Conservation (phyloP, 208 protist species). For the Tetramitus jugosus region DNA sequence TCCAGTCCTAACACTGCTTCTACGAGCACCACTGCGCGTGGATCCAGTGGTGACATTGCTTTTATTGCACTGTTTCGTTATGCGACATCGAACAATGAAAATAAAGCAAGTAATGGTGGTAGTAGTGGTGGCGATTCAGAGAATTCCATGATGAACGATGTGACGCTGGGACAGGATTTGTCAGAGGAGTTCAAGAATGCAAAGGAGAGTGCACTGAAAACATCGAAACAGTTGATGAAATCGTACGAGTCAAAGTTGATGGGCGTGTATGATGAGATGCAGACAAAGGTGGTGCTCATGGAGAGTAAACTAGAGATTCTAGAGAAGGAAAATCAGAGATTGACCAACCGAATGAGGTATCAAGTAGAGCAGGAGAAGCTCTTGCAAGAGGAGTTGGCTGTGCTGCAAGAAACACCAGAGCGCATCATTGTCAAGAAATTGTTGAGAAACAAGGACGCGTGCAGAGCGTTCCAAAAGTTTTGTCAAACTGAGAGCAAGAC, state of each 20-base stretch:
- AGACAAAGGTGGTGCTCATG: background rate
- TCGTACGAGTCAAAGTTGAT: background rate
- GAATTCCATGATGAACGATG: background rate
- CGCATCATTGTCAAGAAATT: background rate
- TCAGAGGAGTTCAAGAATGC: background rate
- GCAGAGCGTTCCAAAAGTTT: background rate
- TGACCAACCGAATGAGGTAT: background rate
- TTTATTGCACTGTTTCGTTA: too few relatives aligned
- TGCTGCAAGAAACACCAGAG: background rate
- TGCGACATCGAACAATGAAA: too few relatives aligned
- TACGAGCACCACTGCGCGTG: too few relatives aligned
- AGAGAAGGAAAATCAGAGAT: background rate
- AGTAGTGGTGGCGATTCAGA: background rate
- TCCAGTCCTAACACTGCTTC: too few relatives aligned
- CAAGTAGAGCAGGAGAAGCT: background rate
- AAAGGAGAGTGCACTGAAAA: background rate
- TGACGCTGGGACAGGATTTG: background rate
- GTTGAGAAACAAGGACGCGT: background rate
- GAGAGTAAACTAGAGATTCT: background rate
- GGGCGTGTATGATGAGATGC: background rate
- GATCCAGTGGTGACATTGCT: too few relatives aligned
- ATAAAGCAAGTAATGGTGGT: background rate
- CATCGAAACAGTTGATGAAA: background rate
- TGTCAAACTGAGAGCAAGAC: too few relatives aligned
- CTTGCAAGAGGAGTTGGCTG: background rate